Base-by-base conservation (phyloP, 148 eudicot species). In the Rhododendron ovatum region DNA sequence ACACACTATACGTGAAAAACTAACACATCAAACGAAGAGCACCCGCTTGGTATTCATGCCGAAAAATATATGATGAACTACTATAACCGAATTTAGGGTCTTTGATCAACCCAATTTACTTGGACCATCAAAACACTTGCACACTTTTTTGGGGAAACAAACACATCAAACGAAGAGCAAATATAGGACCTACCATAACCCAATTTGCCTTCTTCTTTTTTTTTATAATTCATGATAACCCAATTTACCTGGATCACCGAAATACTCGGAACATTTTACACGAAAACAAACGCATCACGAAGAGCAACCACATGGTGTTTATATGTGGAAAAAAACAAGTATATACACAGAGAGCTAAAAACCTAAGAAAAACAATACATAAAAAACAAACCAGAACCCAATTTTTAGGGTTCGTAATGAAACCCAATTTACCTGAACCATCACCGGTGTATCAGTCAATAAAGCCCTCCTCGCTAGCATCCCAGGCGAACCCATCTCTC, bases 391-490 rank as follows among this genome's bases (percentile, higher is more conserved):
- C 37, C 45, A 73, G 30, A 81, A 48, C 30, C 87, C 45, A 84
- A 84, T 73, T 35, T 28, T 45, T 39, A 87, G 81, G 87, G 78
- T 74, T 84, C 67, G 4, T 13, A n/a, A 81, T 69, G 81, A 59
- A 22, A 43, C 71, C 45, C 41, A 71, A 71, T 71, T 75, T 85
- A 92, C 94, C 93, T 90, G 86, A 87, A 92, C 94, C 94, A 92
- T 92, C 24, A 92, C 90, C 7, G 94, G 93, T 51, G 92, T 89
- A 5, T 92, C 89, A 61, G 94, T 92, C 14, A 30, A 81, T 82
- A 92, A 37, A 90, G 89, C 94, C 88, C 94, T 91, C 84, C 78
- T 90, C 53, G 94, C 92, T 41, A 92, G 86, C 94, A 83, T 90
- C 83, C 91, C 93, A 85, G 37, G 82, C 55, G 94, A 92, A 87